Evolutionary conservation across 108 stramenopile species (phyloP).

Genomic region (Discostella stelligeroides): DNA sequence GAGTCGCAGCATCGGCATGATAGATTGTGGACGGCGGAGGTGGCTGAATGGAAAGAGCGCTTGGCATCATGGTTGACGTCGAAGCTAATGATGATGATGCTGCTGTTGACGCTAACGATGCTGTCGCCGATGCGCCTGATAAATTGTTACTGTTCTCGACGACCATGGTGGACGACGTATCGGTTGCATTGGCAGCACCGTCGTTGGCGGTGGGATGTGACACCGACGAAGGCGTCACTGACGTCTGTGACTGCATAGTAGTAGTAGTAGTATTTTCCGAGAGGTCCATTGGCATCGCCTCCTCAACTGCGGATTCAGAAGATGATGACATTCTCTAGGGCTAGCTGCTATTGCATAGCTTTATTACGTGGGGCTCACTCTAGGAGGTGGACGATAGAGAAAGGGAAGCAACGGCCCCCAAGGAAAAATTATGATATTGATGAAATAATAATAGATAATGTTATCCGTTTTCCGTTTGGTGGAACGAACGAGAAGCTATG

Average conservation of each 20-base stretch:
- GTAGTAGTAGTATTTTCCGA: not conserved
- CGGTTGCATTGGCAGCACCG: not conserved
- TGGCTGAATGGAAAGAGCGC: not conserved
- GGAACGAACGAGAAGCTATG: too few relatives aligned
- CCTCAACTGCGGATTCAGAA: not conserved
- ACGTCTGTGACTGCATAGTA: not conserved
- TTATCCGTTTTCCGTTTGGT: too few relatives aligned
- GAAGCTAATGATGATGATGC: conserved; percentile 2
- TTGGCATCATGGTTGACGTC: not conserved
- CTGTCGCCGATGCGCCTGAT: conserved; percentile 3
- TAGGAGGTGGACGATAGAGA: too few relatives aligned
- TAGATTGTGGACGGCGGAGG: conserved; percentile 9
- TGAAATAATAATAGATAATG: too few relatives aligned
- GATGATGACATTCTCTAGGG: too few relatives aligned
- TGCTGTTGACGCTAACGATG: conserved; percentile 7
- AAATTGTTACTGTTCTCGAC: not conserved
- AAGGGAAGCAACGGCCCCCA: too few relatives aligned
- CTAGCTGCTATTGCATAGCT: too few relatives aligned
- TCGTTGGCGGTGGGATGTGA: conserved; percentile 4
- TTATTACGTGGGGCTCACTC: too few relatives aligned
- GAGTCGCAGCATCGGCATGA: conserved; percentile 38
- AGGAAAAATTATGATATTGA: too few relatives aligned
- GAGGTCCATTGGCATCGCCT: conserved; percentile 10
- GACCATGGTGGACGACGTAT: not conserved
- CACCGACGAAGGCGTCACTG: not conserved